Evolutionary conservation across 2,329 filamentous ascomycete genomes (phyloP), one percentile per base, ranked within the genome.

Genomic region (Fusarium goolgardi): DNA sequence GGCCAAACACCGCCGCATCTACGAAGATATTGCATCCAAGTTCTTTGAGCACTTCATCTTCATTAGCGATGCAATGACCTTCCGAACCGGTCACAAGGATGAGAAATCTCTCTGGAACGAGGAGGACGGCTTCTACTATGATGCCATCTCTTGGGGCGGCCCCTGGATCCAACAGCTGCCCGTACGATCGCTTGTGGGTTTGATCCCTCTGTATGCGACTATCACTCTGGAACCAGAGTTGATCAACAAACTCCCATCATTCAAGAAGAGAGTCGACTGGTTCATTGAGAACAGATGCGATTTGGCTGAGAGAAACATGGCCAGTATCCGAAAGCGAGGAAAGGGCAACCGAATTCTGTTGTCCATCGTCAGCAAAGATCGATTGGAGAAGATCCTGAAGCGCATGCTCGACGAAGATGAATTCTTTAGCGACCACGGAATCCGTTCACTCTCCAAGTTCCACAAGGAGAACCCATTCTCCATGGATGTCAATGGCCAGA

Each of bases 41-140:
- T 98, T 98, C 84, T 98, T 98, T 75, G 96, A 98, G 82, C 96
- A 98, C 76, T 98, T 98, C 81, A 92, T 98, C 75, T 90, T 97
- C 78, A 98, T 98, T 78, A 96, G 93, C 75, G 96, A 98, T 81
- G 96, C 95, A 59, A 97, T 98, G 95, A 93, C 91, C 1, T 94
- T 91, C 85, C 91, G 85, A 80, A 87, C 85, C 73, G 93, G 81
- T 72, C 85, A 79, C 80, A 90, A 80, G 82, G 90, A 82, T 76
- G 92, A 96, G 73, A 88, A 93, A 75, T 97, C 94, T 34, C 82
- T 98, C 10, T 98, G 95, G 95, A 98, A 97, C 75, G 94, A 97
- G 29, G 88, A 97, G 66, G 95, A 98, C 78, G 94, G 93, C 58
- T 98, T 98, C 84, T 98, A 98, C 85, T 98, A 98, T 77, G 95